Conservation (phyloP, 1,284 basidiomycete genomes). For the Apiotrichum montevideense region DNA sequence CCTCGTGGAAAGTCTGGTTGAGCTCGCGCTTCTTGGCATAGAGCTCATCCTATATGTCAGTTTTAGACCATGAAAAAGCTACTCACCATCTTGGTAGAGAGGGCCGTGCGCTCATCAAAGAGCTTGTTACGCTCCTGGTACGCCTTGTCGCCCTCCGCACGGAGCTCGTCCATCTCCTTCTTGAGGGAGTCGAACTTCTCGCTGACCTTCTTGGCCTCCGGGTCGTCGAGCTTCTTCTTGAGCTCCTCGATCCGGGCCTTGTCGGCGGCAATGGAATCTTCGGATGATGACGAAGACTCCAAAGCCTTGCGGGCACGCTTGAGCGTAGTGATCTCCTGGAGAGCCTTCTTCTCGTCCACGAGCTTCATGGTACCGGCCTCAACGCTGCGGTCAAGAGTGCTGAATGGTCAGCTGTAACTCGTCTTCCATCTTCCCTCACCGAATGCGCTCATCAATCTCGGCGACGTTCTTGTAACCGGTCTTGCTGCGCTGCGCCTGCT, state of each 20-base stretch:
- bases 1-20: constrained; percentile 64
- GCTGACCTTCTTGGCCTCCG: constrained; percentile 73
- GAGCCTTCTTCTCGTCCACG: constrained; percentile 90
- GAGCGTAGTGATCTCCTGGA: constrained; percentile 73
- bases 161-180: constrained; percentile 76
- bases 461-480: constrained; percentile 73
- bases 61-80: background rate
- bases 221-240: constrained; percentile 80
- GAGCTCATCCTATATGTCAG: constrained; percentile 55
- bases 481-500: constrained; percentile 76
- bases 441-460: constrained; percentile 84
- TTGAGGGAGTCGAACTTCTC: constrained; percentile 79
- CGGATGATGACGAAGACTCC: constrained; percentile 74
- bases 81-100: constrained; percentile 59
- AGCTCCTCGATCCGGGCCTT: constrained; percentile 71
- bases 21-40: constrained; percentile 75
- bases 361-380: constrained; percentile 89
- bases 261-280: constrained; percentile 78
- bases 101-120: constrained; percentile 74
- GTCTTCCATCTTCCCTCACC: constrained; percentile 51
- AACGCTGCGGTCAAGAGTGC: constrained; percentile 69
- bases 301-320: constrained; percentile 69
- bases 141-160: constrained; percentile 78
- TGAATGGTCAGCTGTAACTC: background rate
- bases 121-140: constrained; percentile 77